Conservation (phyloP, 2,329 filamentous ascomycete genomes). For the Fusarium sp. region DNA sequence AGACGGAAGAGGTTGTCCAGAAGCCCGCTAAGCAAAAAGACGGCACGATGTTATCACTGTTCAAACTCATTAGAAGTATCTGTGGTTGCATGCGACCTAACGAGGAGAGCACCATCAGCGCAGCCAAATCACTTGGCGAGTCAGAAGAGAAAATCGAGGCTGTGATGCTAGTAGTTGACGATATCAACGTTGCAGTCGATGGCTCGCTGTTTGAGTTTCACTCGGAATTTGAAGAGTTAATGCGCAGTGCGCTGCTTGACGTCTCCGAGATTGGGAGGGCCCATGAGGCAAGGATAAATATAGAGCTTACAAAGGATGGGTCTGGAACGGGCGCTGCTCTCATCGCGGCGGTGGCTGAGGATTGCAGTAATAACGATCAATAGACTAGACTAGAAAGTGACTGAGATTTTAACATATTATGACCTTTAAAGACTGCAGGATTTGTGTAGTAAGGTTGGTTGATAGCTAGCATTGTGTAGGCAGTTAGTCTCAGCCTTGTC, state of each 20-base stretch:
- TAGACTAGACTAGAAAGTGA: background rate
- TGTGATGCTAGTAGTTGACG: background rate
- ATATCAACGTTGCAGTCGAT: constrained; percentile 5
- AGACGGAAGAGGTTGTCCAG: background rate
- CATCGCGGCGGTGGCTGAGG: constrained; percentile 7
- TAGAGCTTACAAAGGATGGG: constrained; percentile 19
- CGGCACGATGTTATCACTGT: rapidly evolving
- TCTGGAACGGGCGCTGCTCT: constrained; percentile 20
- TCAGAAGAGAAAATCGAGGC: background rate
- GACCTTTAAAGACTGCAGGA: background rate
- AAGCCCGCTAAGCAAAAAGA: rapidly evolving
- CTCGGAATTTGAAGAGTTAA: constrained; percentile 2
- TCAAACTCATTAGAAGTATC: background rate
- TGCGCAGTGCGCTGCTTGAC: background rate
- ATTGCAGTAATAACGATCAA: background rate
- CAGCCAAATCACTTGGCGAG: background rate
- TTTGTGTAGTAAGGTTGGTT: background rate
- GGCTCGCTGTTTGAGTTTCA: constrained; percentile 17
- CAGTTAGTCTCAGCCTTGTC: too few species aligned
- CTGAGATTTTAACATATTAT: background rate
- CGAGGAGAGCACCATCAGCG: rapidly evolving
- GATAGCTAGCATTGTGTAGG: too few species aligned
- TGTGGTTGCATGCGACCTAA: background rate
- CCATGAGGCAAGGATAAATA: constrained; percentile 5
- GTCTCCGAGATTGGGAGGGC: background rate